phyloP scores from a whole-genome alignment of 352 stramenopile genomes.

The Pythium plurisporium region DNA sequence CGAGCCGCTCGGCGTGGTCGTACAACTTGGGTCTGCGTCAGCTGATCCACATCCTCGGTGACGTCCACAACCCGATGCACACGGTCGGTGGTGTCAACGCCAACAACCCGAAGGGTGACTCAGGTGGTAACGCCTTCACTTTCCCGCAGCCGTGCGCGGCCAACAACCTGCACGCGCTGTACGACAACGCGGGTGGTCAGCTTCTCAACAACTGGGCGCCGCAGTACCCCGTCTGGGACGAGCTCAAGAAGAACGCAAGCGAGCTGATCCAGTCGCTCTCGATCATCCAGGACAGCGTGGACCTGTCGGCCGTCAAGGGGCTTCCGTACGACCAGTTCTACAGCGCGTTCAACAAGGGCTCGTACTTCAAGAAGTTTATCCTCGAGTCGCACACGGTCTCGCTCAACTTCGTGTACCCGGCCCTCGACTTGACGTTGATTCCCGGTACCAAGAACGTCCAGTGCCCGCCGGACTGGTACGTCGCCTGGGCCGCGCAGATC shows the following conservation, averaged over 20 bases:
- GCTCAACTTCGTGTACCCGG: slow-evolving; percentile 22
- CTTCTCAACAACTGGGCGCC: slow-evolving; percentile 56
- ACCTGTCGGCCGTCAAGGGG: slow-evolving; percentile 7
- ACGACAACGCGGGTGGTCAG: slow-evolving; percentile 46
- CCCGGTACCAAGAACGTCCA: slow-evolving; percentile 23
- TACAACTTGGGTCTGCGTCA: slow-evolving; percentile 59
- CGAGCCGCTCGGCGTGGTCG: slow-evolving; percentile 58
- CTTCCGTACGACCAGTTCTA: slow-evolving; percentile 20
- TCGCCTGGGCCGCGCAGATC: slow-evolving; percentile 15
- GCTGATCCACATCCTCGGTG: slow-evolving; percentile 68
- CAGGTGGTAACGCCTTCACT: slow-evolving; percentile 54
- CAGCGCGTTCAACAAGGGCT: slow-evolving; percentile 16
- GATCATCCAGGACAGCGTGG: slow-evolving; percentile 16
- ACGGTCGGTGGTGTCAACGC: slow-evolving; percentile 39
- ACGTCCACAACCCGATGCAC: slow-evolving; percentile 64
- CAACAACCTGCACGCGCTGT: slow-evolving; percentile 64
- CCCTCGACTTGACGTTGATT: slow-evolving; percentile 19
- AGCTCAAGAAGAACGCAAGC: slow-evolving; percentile 36
- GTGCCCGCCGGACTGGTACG: slow-evolving; percentile 41
- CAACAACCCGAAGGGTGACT: slow-evolving; percentile 45
- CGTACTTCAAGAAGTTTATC: slow-evolving; percentile 20
- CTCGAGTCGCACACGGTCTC: slow-evolving; percentile 27
- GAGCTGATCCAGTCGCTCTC: slow-evolving; percentile 27
- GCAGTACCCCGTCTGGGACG: slow-evolving; percentile 4
- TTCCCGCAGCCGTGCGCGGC: slow-evolving; percentile 45